Percentiles rank a stretch among this genome's conserved stretches.
Evolutionary conservation across 164 flowering plant genomes (phyloP).

Genomic region (Santalum album): DNA sequence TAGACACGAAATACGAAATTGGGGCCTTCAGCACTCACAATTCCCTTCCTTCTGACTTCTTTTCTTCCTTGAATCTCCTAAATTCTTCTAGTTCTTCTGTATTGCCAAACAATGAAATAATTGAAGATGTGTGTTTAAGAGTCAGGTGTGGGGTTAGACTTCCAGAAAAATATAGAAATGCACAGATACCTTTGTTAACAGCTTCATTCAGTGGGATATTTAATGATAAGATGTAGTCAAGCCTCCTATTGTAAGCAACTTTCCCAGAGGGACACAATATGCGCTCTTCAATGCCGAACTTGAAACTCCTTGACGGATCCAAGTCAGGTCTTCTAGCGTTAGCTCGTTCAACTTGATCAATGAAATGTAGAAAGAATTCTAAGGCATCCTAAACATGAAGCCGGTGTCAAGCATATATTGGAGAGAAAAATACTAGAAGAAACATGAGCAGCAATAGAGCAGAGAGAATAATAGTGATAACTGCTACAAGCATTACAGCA

Average conservation of each 20-base stretch:
- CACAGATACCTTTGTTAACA: slow-evolving; percentile 66
- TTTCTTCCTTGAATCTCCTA: slow-evolving; percentile 58
- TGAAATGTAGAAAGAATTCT: slow-evolving; percentile 88
- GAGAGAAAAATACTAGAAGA: background rate
- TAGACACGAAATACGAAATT: background rate
- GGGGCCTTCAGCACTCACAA: slow-evolving; percentile 46
- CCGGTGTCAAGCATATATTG: slow-evolving; percentile 8
- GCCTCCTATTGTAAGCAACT: slow-evolving; percentile 83
- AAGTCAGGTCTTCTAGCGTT: slow-evolving; percentile 48
- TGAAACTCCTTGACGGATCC: slow-evolving; percentile 87
- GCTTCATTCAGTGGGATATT: slow-evolving; percentile 85
- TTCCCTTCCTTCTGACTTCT: slow-evolving; percentile 51
- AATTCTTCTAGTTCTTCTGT: slow-evolving; percentile 77
- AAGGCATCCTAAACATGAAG: slow-evolving; percentile 68
- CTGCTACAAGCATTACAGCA: no score
- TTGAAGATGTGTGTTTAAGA: slow-evolving; percentile 7
- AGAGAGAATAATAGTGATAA: no score
- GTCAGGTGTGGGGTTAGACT: background rate
- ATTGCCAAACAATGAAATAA: slow-evolving; percentile 11
- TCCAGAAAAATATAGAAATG: background rate
- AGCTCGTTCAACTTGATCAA: slow-evolving; percentile 86
- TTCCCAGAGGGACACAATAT: slow-evolving; percentile 83
- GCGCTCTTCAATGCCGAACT: slow-evolving; percentile 93
- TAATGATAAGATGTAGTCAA: slow-evolving; percentile 76
- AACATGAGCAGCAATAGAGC: no score